Base-by-base conservation (phyloP, 306 rosid species). In the Boehmeria nivea region DNA sequence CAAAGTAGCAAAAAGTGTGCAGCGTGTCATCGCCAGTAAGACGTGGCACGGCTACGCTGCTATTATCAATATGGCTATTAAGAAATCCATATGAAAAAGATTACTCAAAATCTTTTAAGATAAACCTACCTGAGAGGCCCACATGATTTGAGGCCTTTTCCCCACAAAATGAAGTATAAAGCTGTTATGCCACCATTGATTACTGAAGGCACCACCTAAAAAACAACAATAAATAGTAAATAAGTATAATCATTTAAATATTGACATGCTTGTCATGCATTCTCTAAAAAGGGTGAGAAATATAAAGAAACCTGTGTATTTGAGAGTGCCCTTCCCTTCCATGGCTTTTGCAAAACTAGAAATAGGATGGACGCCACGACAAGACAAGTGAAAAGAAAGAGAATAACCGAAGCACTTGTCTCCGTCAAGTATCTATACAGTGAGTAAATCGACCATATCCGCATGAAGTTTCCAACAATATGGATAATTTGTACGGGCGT, bases 371-470 rank as follows among this genome's bases (percentile, higher is more conserved):
- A 66, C 28, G 96, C 85, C 21, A 95, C 94, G 34, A 78, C 81
- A 44, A 88, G 73, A 69, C 96, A 93, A 47, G 87, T 72, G 70
- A 87, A 87, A 36, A 85, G 78, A 68, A 93, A 88, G 64, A 93
- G 95, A 59, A 85, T 79, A 61, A 83, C 96, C 6, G 95, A 83
- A 62, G 95, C 88, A 54, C 94, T 95, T 0, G 95, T 83, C 58
- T 79, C 85, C 53, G 85, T 67, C 28, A 93, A 71, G 74, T 93
- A 85, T 26, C 78, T 80, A 46, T 81, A 81, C 83, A 88, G 78
- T 53, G 96, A 85, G 73, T 93, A 85, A 70, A 93, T 82, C 52
- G 99, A 88, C 99, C 96, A 93, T 77, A 93, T 85, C 68, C 99
- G 82, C 78, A 93, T 47, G 83, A 93, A 88, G 68, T 81, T 93